A percentile compares a stretch with the other conserved stretches of the same genome.
phyloP scores from a whole-genome alignment of 1,284 basidiomycete genomes.

The Marasmius tenuissimus region DNA sequence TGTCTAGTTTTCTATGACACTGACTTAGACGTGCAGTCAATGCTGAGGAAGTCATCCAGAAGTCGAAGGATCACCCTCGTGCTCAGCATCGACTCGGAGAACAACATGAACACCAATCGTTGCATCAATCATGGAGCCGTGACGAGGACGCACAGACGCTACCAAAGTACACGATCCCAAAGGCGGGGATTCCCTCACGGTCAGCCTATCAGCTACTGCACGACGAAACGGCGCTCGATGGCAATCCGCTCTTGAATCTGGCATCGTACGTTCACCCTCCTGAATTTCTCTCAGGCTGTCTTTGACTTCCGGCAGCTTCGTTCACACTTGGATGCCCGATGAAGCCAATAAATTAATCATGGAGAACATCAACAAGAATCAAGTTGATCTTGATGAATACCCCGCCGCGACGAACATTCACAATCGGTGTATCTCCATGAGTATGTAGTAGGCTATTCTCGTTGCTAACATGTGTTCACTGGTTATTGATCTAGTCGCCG shows the following conservation, averaged over 20 bases:
- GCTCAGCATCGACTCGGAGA: constrained; percentile 25
- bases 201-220: constrained; percentile 60
- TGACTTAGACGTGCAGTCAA: constrained; percentile 19
- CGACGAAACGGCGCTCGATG: constrained; percentile 64
- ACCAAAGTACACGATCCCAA: constrained; percentile 42
- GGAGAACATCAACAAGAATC: constrained; percentile 69
- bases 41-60: constrained; percentile 32
- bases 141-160: constrained; percentile 37
- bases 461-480: neutral
- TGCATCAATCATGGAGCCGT: constrained; percentile 38
- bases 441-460: constrained; percentile 23
- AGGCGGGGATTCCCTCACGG: constrained; percentile 36
- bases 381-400: constrained; percentile 74
- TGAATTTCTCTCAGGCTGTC: neutral
- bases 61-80: constrained; percentile 37
- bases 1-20: neutral
- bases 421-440: constrained; percentile 60
- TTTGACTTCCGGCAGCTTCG: constrained; percentile 34
- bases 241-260: constrained; percentile 65
- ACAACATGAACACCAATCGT: constrained; percentile 22
- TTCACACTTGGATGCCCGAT: constrained; percentile 62
- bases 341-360: constrained; percentile 55
- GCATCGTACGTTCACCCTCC: constrained; percentile 42
- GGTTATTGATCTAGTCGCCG: constrained; percentile 41
- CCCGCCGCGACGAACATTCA: constrained; percentile 59